These are phyloP conservation scores for Talaromyces sp. DNA, from an alignment of 2,329 filamentous ascomycete species.

Conservation along the genomic window DNA sequence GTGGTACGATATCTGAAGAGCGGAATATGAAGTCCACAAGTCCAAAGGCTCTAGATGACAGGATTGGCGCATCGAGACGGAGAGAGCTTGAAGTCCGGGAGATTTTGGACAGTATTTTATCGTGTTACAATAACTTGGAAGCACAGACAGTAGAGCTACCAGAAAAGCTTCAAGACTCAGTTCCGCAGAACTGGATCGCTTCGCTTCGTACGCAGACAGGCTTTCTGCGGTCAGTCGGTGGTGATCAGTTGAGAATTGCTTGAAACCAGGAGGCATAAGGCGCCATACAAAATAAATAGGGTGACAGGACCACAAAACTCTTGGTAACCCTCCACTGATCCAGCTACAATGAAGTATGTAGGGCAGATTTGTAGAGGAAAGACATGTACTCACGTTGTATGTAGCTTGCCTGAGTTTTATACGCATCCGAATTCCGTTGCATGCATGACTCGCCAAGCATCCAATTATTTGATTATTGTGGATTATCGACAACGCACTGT, in stretches of 20 bases:
- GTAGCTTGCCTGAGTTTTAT: neutral
- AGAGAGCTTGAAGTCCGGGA: neutral
- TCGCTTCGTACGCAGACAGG: neutral
- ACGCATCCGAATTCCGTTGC: neutral
- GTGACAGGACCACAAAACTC: neutral
- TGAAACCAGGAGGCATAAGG: neutral
- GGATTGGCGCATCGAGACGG: neutral
- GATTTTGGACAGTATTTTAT: neutral
- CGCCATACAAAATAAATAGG: neutral
- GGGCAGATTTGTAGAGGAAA: neutral
- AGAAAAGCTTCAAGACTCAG: neutral
- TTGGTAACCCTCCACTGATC: neutral
- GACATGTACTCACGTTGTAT: neutral
- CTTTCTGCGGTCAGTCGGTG: neutral
- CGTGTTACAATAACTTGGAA: neutral
- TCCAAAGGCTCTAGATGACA: neutral
- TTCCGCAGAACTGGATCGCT: neutral
- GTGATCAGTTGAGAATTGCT: neutral
- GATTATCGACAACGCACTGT: neutral
- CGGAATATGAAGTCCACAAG: neutral
- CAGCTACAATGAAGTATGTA: neutral
- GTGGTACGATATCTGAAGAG: neutral
- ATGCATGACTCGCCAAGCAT: neutral
- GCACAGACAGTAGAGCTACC: neutral
- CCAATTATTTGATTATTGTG: neutral